phyloP scores from a whole-genome alignment of 2,329 filamentous ascomycete genomes.

The Hirsutella rhossiliensis region DNA sequence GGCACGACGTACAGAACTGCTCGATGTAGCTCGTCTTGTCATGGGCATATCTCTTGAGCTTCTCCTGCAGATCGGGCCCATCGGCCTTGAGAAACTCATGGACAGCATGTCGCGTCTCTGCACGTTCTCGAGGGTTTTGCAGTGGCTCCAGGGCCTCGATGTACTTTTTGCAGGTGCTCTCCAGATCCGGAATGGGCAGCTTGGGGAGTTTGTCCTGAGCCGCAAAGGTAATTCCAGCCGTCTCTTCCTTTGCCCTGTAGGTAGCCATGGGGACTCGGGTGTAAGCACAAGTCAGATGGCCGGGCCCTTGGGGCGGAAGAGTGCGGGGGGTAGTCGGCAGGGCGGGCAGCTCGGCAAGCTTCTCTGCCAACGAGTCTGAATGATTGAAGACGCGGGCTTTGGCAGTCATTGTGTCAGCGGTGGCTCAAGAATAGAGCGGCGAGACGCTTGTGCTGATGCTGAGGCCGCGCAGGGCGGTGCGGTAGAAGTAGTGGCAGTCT shows the following conservation, averaged over 20 bases:
- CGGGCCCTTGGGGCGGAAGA: constrained; percentile 17
- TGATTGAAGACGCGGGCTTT: constrained; percentile 33
- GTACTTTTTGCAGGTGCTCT: constrained; percentile 67
- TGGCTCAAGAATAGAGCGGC: constrained; percentile 54
- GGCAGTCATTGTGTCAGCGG: constrained; percentile 23
- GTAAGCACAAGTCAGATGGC: constrained; percentile 19
- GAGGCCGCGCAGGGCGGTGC: constrained; percentile 75
- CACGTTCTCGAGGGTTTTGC: constrained; percentile 69
- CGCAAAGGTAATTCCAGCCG: constrained; percentile 70
- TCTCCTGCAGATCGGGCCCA: constrained; percentile 76
- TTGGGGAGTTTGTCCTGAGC: constrained; percentile 82
- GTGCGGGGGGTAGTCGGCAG: constrained; percentile 26
- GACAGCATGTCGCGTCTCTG: constrained; percentile 69
- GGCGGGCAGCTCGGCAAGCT: constrained; percentile 37
- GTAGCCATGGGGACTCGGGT: constrained; percentile 39
- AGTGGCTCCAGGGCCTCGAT: constrained; percentile 68
- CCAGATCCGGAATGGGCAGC: constrained; percentile 83
- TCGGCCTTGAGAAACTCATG: constrained; percentile 72
- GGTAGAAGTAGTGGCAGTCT: constrained; percentile 90
- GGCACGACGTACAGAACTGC: constrained; percentile 71
- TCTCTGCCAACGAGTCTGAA: constrained; percentile 62
- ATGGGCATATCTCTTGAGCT: constrained; percentile 77
- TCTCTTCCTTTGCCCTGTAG: constrained; percentile 40
- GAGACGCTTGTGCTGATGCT: constrained; percentile 72
- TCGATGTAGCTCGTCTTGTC: constrained; percentile 95